Evolutionary conservation across 78 protist genomes (phyloP).

Genomic region (Monosiga brevicollis): DNA sequence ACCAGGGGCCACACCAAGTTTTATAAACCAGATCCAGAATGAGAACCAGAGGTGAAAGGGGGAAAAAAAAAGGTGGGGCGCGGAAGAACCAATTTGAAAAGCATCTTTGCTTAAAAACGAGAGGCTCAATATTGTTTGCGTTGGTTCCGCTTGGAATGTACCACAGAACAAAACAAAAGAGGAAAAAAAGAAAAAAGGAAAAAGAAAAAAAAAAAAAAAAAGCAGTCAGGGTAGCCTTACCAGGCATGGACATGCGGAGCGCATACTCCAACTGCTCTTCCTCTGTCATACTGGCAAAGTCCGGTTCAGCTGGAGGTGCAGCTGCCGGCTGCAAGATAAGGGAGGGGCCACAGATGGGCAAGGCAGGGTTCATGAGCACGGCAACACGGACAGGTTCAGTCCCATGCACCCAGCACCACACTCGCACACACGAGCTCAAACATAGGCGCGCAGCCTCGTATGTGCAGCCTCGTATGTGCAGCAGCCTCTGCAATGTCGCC

Average conservation of each 20-base stretch:
- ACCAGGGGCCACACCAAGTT: too few species aligned
- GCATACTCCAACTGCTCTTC: conserved; percentile 29
- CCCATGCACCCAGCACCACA: neutral
- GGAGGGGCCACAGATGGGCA: neutral
- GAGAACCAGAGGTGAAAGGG: too few species aligned
- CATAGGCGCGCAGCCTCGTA: neutral
- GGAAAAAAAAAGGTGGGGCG: too few species aligned
- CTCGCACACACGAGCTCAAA: conserved; percentile 1
- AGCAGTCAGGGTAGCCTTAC: neutral
- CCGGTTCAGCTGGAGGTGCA: neutral
- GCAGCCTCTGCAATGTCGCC: neutral
- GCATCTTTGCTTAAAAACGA: too few species aligned
- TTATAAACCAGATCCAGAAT: too few species aligned
- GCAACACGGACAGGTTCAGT: neutral
- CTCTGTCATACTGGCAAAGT: conserved; percentile 9
- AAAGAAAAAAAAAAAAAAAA: too few species aligned
- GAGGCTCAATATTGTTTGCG: too few species aligned
- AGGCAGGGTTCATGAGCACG: neutral
- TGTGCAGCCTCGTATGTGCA: neutral
- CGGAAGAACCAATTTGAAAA: too few species aligned
- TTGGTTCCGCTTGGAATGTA: too few species aligned
- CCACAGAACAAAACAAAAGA: too few species aligned
- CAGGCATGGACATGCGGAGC: conserved; percentile 30
- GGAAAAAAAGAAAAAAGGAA: too few species aligned
- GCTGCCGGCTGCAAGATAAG: too few species aligned